A percentile compares a stretch with the other conserved stretches of the same genome.
These are phyloP conservation scores for Blastomyces parvus DNA, from an alignment of 2,329 filamentous ascomycete genomes.

Conservation along the genomic window DNA sequence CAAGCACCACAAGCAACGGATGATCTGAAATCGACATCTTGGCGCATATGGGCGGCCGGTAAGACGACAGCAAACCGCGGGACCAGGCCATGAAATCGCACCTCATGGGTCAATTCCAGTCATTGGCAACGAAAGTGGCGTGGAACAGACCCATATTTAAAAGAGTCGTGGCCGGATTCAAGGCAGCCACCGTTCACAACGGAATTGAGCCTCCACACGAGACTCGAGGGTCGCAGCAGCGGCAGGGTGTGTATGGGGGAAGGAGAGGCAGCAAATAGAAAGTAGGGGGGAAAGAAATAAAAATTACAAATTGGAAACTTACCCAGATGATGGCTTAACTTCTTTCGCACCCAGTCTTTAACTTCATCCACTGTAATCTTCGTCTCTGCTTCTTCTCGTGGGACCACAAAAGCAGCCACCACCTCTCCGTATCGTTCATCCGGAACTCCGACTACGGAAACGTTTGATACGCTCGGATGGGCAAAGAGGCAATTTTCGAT, in stretches of 20 bases:
- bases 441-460: conserved; percentile 71
- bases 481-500: conserved; percentile 79
- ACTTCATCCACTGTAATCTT: conserved; percentile 51
- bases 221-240: not conserved
- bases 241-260: not conserved
- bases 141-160: not conserved
- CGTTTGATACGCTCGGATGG: conserved; percentile 61
- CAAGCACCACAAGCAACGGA: conserved; percentile 15
- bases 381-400: conserved; percentile 34
- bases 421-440: conserved; percentile 78
- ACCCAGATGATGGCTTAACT: conserved; percentile 62
- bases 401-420: conserved; percentile 73
- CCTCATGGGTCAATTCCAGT: not conserved
- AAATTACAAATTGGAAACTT: conserved; percentile 21
- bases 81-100: not conserved
- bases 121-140: not conserved
- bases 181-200: not conserved
- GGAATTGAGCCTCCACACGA: not conserved
- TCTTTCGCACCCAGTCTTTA: conserved; percentile 60
- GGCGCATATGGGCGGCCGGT: conserved; percentile 5
- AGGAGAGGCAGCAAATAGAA: not conserved
- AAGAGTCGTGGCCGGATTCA: not conserved
- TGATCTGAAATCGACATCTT: conserved; percentile 8
- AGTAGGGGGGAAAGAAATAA: not conserved
- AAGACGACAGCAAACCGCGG: not conserved